Evolutionary conservation across 768 basidiomycete species (phyloP).

Genomic region (Tulasnella sp.): DNA sequence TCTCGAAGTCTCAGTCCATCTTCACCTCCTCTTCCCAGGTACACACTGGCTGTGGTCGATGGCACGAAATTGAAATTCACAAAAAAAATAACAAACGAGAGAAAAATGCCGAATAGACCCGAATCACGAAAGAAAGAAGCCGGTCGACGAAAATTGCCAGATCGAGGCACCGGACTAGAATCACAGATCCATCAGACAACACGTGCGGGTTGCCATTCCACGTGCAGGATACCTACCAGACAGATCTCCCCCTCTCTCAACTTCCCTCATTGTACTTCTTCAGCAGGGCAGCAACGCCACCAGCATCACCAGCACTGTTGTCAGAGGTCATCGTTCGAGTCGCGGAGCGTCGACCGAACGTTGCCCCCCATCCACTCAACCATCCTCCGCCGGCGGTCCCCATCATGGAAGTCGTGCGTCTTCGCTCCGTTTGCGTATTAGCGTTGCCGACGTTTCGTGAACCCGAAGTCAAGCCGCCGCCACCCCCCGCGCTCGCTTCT

Average conservation of each 20-base stretch:
- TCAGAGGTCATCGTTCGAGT: neutral
- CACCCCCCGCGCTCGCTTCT: neutral
- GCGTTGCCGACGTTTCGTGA: slow-evolving; percentile 16
- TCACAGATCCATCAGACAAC: slow-evolving; percentile 12
- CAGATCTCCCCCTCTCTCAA: neutral
- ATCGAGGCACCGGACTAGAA: neutral
- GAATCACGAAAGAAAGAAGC: slow-evolving; percentile 5
- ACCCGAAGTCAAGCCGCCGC: slow-evolving; percentile 8
- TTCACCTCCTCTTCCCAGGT: neutral
- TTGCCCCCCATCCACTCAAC: slow-evolving; percentile 1
- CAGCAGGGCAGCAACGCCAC: neutral
- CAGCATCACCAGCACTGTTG: neutral
- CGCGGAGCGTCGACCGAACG: neutral
- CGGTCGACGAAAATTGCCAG: slow-evolving; percentile 1
- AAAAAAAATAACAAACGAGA: neutral
- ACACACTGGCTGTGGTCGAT: slow-evolving; percentile 10
- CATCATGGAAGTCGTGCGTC: slow-evolving; percentile 3
- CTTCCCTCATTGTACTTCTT: neutral
- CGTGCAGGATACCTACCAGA: slow-evolving; percentile 6
- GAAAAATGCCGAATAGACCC: neutral
- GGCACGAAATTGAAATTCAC: neutral
- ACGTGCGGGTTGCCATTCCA: slow-evolving; percentile 8
- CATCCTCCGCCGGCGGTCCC: slow-evolving; percentile 2
- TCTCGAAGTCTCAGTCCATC: slow-evolving; percentile 16
- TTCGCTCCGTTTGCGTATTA: slow-evolving; percentile 18